These are phyloP conservation scores for Sechiopsis laciniata DNA, from an alignment of 306 rosid species.

Conservation along the genomic window DNA sequence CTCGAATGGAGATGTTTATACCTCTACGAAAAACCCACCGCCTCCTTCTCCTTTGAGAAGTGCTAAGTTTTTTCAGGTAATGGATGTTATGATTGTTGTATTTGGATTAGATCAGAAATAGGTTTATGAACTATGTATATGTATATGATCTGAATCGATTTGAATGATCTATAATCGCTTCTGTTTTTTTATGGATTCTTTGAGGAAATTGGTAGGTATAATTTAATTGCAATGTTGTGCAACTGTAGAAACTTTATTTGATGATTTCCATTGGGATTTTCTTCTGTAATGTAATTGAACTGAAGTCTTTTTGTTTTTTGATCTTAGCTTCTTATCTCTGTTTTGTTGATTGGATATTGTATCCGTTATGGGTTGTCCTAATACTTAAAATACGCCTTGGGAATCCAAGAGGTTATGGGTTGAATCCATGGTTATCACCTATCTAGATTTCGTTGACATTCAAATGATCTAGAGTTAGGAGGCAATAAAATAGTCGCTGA, in stretches of 20 bases:
- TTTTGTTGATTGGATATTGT: neutral
- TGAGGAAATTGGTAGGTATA: neutral
- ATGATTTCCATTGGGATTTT: neutral
- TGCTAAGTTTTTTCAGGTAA: constrained; percentile 57
- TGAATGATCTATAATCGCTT: constrained; percentile 2
- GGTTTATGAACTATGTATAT: neutral
- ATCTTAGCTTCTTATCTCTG: neutral
- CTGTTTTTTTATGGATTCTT: neutral
- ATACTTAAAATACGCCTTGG: too few relatives aligned
- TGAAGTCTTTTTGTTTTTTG: neutral
- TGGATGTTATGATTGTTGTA: neutral
- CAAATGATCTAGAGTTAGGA: too few relatives aligned
- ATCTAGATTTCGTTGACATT: too few relatives aligned
- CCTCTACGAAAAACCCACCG: constrained; percentile 44
- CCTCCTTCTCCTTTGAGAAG: constrained; percentile 47
- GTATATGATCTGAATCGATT: neutral
- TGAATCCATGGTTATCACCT: too few relatives aligned
- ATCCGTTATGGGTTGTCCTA: too few relatives aligned
- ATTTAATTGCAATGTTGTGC: neutral
- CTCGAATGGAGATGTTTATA: constrained; percentile 39
- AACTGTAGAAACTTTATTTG: neutral
- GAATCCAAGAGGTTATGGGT: too few relatives aligned
- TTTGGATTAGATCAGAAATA: neutral
- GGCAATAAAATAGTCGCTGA: too few relatives aligned
- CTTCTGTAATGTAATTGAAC: neutral